Evolutionary conservation across 2,329 filamentous ascomycete species (phyloP), one percentile per base, ranked within the genome.

Genomic region (Arthrobotrys entomopaga): DNA sequence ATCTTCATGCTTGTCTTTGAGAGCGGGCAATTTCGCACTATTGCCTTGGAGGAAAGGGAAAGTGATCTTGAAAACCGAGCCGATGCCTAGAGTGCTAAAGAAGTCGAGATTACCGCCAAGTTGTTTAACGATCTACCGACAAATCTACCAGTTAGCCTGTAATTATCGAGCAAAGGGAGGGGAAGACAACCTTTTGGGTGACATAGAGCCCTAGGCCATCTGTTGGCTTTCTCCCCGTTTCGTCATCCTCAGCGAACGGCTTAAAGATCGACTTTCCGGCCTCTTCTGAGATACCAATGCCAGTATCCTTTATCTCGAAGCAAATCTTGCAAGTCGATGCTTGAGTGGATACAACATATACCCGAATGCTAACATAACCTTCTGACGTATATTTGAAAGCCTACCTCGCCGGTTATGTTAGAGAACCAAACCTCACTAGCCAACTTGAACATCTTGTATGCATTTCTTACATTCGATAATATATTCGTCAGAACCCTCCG

Each of bases 341-440:
- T 29, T 76, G 53, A 59, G 53, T 69, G 8, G 26, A 49, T 5
- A 65, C 58, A n/a, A 77, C 70, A 42, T 71, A 69, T 8, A 77
- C 76, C 38, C 65, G 76, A 2, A 79, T 57, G 24, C 40, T 75
- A 13, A 78, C 76, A n/a, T 74, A 72, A 16, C 78, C 77, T 48
- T 74, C 59, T 6, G 73, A 73, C 11, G 78, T 78, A 61, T 77
- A 79, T 52, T 77, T 78, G 48, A 77, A 77, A 10, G 76, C 77
- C 77, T 78, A 56, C 42, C 29, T 48, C 26, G n/a, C 22, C 38
- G 34, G 13, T 16, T 29, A n/a, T n/a, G 42, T 67, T 24, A 67
- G 65, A 57, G 22, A 49, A 20, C 29, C 6, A 19, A 38, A 38
- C 6, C 15, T 19, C 16, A 6, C 16, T 34, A n/a, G 10, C 3